Evolutionary conservation across 495 filamentous ascomycete genomes (phyloP).

Genomic region (Penicillium diatomitis): DNA sequence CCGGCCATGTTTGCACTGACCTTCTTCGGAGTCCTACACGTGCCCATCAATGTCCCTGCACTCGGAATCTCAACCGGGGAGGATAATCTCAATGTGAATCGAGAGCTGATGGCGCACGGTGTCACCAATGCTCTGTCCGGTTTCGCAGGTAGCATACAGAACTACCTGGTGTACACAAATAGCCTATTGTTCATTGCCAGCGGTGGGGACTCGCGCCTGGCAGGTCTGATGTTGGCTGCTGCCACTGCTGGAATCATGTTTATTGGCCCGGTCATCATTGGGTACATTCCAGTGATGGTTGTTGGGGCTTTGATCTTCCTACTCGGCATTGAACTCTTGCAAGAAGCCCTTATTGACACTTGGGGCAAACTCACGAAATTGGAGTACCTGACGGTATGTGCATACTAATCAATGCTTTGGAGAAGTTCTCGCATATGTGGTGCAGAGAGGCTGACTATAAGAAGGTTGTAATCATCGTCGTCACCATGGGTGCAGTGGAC

Average conservation of each 20-base stretch:
- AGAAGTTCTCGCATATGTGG: background rate
- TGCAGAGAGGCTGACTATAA: background rate
- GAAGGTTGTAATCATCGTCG: slow-evolving; percentile 78
- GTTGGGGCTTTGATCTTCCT: slow-evolving; percentile 91
- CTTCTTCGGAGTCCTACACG: slow-evolving; percentile 94
- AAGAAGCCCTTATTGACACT: slow-evolving; percentile 81
- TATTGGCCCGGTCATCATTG: slow-evolving; percentile 77
- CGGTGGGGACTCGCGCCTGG: slow-evolving; percentile 77
- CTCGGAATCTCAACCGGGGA: slow-evolving; percentile 80
- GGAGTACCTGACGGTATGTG: slow-evolving; percentile 76
- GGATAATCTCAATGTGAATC: slow-evolving; percentile 82
- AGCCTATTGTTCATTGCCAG: slow-evolving; percentile 90
- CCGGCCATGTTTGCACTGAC: slow-evolving; percentile 96
- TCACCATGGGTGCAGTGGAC: slow-evolving; percentile 93
- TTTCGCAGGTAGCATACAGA: slow-evolving; percentile 78
- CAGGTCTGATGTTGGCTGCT: slow-evolving; percentile 75
- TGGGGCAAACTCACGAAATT: slow-evolving; percentile 75
- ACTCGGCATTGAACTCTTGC: slow-evolving; percentile 80
- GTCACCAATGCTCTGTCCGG: slow-evolving; percentile 89
- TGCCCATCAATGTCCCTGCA: slow-evolving; percentile 95
- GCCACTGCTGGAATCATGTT: slow-evolving; percentile 74
- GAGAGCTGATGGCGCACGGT: slow-evolving; percentile 88
- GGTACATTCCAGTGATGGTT: slow-evolving; percentile 93
- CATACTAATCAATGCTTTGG: too few species aligned
- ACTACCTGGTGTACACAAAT: slow-evolving; percentile 96